phyloP scores from a whole-genome alignment of 805 yeast genomes.

The Cyberlindnera petersonii region DNA sequence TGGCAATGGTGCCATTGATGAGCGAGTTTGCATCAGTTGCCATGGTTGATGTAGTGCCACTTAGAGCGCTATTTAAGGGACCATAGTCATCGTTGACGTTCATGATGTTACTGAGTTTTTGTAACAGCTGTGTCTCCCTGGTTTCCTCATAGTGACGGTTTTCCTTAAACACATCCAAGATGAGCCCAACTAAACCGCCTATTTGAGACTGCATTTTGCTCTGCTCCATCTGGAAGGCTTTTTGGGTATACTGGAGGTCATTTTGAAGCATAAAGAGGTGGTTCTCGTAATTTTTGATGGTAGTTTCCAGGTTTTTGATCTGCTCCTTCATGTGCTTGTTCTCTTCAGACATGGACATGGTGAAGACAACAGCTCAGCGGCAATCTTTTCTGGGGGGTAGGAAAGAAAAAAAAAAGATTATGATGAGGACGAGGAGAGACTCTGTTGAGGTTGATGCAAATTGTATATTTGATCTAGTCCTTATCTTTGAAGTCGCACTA shows the following conservation, averaged over 20 bases:
- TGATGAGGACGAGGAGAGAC: too few relatives aligned
- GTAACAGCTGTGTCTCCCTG: constrained; percentile 21
- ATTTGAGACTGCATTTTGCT: constrained; percentile 26
- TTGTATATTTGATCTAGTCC: too few relatives aligned
- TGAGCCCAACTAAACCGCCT: constrained; percentile 21
- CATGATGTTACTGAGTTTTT: constrained; percentile 22
- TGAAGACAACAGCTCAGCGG: background rate
- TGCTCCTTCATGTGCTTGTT: constrained; percentile 24
- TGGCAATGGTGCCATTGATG: constrained; percentile 24
- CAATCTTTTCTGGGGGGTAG: too few relatives aligned
- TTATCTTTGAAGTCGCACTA: too few relatives aligned
- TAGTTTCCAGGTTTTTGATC: constrained; percentile 23
- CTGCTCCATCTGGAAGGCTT: constrained; percentile 25
- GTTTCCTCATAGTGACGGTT: constrained; percentile 24
- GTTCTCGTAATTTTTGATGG: constrained; percentile 23
- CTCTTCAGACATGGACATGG: constrained; percentile 21
- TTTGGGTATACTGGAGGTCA: constrained; percentile 24
- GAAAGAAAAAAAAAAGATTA: too few relatives aligned
- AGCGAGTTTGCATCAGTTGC: constrained; percentile 18
- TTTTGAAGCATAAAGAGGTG: constrained; percentile 25
- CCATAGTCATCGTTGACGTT: constrained; percentile 21
- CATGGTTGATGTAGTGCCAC: constrained; percentile 10
- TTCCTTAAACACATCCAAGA: constrained; percentile 26
- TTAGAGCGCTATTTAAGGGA: constrained; percentile 10
- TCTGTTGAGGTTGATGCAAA: too few relatives aligned